Conservation (phyloP, 2,329 filamentous ascomycete species). For the Talaromyces sp. region DNA sequence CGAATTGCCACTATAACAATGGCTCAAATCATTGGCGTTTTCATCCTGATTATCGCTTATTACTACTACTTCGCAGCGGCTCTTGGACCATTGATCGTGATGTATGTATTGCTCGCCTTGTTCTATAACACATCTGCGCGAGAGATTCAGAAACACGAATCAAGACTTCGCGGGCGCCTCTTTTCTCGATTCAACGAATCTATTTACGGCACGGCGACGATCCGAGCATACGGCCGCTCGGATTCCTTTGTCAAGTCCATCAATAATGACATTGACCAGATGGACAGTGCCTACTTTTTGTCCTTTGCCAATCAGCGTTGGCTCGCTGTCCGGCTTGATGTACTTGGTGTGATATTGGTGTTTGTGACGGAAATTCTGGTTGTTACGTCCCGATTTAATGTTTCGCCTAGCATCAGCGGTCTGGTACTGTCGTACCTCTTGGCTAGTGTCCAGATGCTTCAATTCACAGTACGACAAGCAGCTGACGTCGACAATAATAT, state of each 20-base stretch:
- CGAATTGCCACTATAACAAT: constrained; percentile 84
- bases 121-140: constrained; percentile 84
- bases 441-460: constrained; percentile 88
- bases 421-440: constrained; percentile 91
- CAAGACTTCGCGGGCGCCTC: constrained; percentile 63
- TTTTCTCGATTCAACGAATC: constrained; percentile 86
- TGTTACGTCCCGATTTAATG: constrained; percentile 54
- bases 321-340: constrained; percentile 78
- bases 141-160: constrained; percentile 84
- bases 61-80: constrained; percentile 75
- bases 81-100: constrained; percentile 55
- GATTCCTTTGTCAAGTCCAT: constrained; percentile 68
- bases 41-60: constrained; percentile 79
- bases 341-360: constrained; percentile 76
- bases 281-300: constrained; percentile 91
- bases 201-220: constrained; percentile 68
- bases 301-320: constrained; percentile 95
- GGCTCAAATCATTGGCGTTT: constrained; percentile 70
- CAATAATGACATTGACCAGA: constrained; percentile 69
- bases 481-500: constrained; percentile 86
- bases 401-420: constrained; percentile 71
- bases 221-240: constrained; percentile 82
- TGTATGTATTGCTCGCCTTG: constrained; percentile 71
- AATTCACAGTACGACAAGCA: constrained; percentile 88
- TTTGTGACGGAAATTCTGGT: constrained; percentile 87